phyloP scores from a whole-genome alignment of 2,329 filamentous ascomycete species.

The Mycosphaerella arachidis region DNA sequence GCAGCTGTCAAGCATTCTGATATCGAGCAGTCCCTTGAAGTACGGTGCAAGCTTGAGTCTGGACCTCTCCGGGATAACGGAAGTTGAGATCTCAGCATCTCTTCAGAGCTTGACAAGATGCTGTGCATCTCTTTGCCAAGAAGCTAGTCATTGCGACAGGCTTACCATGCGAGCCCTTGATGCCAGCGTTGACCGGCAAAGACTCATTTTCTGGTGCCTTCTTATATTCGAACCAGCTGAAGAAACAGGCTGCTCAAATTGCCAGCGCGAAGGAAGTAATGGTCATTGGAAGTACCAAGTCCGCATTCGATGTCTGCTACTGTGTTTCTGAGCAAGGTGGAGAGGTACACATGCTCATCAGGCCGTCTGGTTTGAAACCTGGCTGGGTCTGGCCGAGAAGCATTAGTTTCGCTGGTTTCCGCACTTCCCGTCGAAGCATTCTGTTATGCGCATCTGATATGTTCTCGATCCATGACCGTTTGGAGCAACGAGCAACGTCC shows the following conservation, averaged over 20 bases:
- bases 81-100: not conserved
- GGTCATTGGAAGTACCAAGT: conserved; percentile 58
- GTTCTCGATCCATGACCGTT: conserved; percentile 66
- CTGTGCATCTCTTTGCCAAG: conserved; percentile 12
- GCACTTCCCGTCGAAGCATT: conserved; percentile 58
- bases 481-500: conserved; percentile 60
- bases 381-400: conserved; percentile 55
- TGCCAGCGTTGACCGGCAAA: conserved; percentile 48
- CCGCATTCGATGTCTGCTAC: conserved; percentile 58
- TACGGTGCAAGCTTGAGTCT: conserved; percentile 48
- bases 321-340: conserved; percentile 49
- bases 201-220: conserved; percentile 48
- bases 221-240: conserved; percentile 54
- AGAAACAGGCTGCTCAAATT: conserved; percentile 33
- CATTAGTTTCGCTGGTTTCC: conserved; percentile 61
- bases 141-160: conserved; percentile 59
- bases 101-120: not conserved
- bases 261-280: conserved; percentile 40
- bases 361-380: conserved; percentile 53
- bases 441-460: conserved; percentile 60
- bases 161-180: conserved; percentile 51
- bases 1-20: conserved; percentile 50
- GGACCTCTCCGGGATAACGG: conserved; percentile 29
- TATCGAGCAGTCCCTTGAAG: conserved; percentile 44
- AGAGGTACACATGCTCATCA: conserved; percentile 52